phyloP scores from a whole-genome alignment of 768 basidiomycete genomes.

The Chalciporus chontae region DNA sequence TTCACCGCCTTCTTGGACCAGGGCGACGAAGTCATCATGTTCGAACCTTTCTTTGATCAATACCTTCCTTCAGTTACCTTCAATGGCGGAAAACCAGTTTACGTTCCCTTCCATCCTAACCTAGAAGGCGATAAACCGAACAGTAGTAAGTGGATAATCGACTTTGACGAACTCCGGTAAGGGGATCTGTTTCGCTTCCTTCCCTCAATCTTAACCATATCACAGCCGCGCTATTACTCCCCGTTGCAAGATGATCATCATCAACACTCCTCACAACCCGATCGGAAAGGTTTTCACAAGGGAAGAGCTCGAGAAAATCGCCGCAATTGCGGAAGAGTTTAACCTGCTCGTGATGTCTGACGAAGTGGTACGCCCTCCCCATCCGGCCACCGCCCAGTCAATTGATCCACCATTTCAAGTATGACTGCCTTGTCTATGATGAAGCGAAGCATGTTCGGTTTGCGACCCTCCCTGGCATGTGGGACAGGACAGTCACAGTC shows the following conservation, averaged over 20 bases:
- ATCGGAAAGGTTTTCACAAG: constrained; percentile 95
- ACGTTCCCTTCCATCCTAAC: constrained; percentile 94
- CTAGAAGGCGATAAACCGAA: constrained; percentile 44
- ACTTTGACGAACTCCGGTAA: constrained; percentile 84
- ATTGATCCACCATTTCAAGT: constrained; percentile 43
- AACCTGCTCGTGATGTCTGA: constrained; percentile 92
- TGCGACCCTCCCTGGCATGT: constrained; percentile 95
- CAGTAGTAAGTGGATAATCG: constrained; percentile 82
- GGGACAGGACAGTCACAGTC: constrained; percentile 96
- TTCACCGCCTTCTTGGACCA: constrained; percentile 88
- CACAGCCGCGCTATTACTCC: constrained; percentile 76
- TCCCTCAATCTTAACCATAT: constrained; percentile 3
- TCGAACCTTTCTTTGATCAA: constrained; percentile 98
- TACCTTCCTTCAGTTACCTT: constrained; percentile 91
- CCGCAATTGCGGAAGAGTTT: constrained; percentile 83
- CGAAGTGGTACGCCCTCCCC: constrained; percentile 74
- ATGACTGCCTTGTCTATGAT: constrained; percentile 91
- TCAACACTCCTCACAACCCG: constrained; percentile 97
- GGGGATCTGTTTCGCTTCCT: constrained; percentile 5
- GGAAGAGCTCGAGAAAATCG: constrained; percentile 80
- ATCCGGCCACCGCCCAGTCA: background rate
- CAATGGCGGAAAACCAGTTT: constrained; percentile 90
- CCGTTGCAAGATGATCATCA: constrained; percentile 89
- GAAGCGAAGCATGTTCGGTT: constrained; percentile 87
- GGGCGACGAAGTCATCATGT: constrained; percentile 97